Percentiles rank a stretch among this genome's conserved stretches.
phyloP scores from a whole-genome alignment of 768 basidiomycete species.

The Suillus clintonianus region DNA sequence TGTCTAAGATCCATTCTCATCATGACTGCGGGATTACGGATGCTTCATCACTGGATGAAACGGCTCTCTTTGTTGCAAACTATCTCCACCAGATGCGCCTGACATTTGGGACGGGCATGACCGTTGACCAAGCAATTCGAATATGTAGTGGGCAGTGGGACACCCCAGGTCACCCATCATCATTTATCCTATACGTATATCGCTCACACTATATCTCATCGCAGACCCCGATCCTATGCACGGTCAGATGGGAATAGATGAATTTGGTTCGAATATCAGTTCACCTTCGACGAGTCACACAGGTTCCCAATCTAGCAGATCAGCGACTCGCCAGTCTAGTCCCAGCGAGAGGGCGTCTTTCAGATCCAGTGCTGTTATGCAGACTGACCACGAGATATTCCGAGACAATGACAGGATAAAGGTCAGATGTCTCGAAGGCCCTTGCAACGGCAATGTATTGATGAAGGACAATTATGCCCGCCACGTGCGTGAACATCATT shows the following conservation, averaged over 20 bases:
- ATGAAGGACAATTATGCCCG: conserved; percentile 3
- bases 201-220: not conserved
- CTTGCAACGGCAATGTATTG: not conserved
- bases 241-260: not conserved
- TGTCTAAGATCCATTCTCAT: too few species aligned
- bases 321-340: not conserved
- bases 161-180: not conserved
- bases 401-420: not conserved
- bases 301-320: not conserved
- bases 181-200: not conserved
- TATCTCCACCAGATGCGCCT: not conserved
- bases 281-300: not conserved
- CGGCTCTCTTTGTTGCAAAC: not conserved
- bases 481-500: not conserved
- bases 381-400: not conserved
- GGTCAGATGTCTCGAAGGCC: not conserved
- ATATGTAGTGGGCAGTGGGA: not conserved
- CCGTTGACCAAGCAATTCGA: not conserved
- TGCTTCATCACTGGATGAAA: not conserved
- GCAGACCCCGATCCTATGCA: not conserved
- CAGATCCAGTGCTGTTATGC: not conserved
- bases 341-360: not conserved
- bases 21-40: not conserved
- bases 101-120: not conserved
- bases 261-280: not conserved